These are phyloP conservation scores for Mallotus nudiflorus DNA, from an alignment of 345 rosid genomes.

Conservation along the genomic window DNA sequence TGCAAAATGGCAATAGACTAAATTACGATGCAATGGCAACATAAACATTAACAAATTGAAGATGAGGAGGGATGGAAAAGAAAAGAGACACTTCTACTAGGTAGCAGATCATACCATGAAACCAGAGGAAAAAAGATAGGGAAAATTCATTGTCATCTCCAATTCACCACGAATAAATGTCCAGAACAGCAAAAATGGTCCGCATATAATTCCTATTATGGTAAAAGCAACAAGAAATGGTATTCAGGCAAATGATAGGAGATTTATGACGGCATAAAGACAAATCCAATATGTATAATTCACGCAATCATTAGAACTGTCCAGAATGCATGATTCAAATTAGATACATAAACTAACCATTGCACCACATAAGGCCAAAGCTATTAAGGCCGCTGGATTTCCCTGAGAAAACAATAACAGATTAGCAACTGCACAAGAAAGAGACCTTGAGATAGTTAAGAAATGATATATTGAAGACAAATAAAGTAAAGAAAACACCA, in stretches of 20 bases:
- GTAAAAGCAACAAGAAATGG: constrained; percentile 23
- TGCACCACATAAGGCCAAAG: constrained; percentile 99
- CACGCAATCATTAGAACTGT: too few relatives aligned
- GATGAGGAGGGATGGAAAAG: not conserved
- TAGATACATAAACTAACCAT: constrained; percentile 51
- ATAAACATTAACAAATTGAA: not conserved
- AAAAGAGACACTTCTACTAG: not conserved
- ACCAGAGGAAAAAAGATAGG: constrained; percentile 66
- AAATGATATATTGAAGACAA: not conserved
- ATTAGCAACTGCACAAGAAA: constrained; percentile 9
- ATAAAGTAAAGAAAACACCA: constrained; percentile 9
- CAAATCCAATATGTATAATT: not conserved
- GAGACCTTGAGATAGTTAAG: constrained; percentile 16
- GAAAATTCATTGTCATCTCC: constrained; percentile 61
- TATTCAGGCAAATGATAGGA: constrained; percentile 9
- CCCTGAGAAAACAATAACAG: constrained; percentile 49
- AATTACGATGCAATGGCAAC: not conserved
- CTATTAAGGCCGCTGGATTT: constrained; percentile 96
- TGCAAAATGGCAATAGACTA: constrained; percentile 4
- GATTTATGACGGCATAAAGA: not conserved
- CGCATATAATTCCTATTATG: constrained; percentile 68
- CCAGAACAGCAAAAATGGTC: constrained; percentile 84
- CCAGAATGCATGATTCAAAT: not conserved
- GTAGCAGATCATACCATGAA: constrained; percentile 61
- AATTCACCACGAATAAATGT: constrained; percentile 79